phyloP scores from a whole-genome alignment of 2,329 filamentous ascomycete species.

The Cercospora beticola region DNA sequence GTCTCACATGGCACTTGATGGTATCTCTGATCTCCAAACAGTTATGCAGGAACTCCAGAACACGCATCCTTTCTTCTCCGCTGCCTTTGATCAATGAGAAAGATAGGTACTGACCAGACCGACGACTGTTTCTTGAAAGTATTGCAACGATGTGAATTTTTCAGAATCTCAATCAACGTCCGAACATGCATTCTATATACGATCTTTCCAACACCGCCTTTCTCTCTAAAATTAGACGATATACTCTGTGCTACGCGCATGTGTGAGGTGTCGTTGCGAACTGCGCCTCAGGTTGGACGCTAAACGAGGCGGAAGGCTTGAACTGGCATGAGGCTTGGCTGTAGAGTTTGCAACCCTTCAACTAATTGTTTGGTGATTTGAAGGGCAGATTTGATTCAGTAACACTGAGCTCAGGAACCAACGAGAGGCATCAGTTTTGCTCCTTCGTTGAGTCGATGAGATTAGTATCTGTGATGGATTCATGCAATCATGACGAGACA shows the following conservation, averaged over 20 bases:
- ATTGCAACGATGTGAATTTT: neutral
- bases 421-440: no score
- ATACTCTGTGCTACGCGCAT: neutral
- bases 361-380: neutral
- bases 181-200: neutral
- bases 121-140: neutral
- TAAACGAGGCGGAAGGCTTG: neutral
- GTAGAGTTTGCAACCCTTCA: neutral
- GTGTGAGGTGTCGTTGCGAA: neutral
- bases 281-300: neutral
- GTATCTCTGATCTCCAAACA: neutral
- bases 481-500: neutral
- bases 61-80: neutral
- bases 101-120: no score
- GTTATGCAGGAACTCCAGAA: neutral
- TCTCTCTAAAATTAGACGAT: neutral
- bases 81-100: neutral
- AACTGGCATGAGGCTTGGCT: neutral
- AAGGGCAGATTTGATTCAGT: neutral
- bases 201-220: neutral
- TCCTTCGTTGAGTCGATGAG: no score
- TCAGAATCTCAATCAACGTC: neutral
- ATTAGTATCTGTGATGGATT: neutral
- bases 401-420: no score
- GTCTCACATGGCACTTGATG: neutral